Evolutionary conservation across 805 yeast genomes (phyloP), one percentile per base, ranked within the genome.

Genomic region (Metschnikowia kunwiensis): DNA sequence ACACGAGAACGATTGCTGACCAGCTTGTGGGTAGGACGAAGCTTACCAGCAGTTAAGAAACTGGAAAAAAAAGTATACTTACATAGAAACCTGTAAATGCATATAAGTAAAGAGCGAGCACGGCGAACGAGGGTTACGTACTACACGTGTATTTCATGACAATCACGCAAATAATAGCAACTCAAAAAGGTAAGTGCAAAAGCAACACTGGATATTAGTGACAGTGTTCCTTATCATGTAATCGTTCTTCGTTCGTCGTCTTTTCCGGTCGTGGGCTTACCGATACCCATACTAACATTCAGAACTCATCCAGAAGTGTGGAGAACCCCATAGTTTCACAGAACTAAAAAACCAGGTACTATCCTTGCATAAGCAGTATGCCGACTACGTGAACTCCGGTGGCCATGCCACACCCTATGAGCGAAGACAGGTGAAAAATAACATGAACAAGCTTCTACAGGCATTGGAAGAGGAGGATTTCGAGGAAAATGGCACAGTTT

Each of bases 1-100:
- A 70, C 20, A 68, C 81, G 34, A 75, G 94, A 55, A 82, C 80
- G 32, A 76, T 86, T 56, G 85, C 91, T 39, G 95, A 88, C 66
- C 81, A 80, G 63, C 69, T 91, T 58, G 95, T 83, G 26, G 93
- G 91, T 25, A 78, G 94, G 51, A 57, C 61, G 20, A 43, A 36
- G 30, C 32, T 44, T 14, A 22, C 18, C 5, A 15, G n/a, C 19
- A 22, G 24, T 21, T 21, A 9, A 21, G 24, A 5, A 21, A 21
- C 3, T 9, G 11, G 24, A n/a, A n/a, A 5, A 21, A 21, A 21
- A 21, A 5, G 24, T n/a, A n/a, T n/a, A n/a, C n/a, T n/a, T n/a
- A n/a, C n/a, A n/a, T n/a, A n/a, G n/a, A n/a, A n/a, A n/a, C n/a
- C n/a, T n/a, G n/a, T n/a, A n/a, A n/a, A n/a, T n/a, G n/a, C n/a